These are phyloP conservation scores for Colletotrichum eleusines DNA, from an alignment of 2,329 filamentous ascomycete genomes.

Conservation along the genomic window DNA sequence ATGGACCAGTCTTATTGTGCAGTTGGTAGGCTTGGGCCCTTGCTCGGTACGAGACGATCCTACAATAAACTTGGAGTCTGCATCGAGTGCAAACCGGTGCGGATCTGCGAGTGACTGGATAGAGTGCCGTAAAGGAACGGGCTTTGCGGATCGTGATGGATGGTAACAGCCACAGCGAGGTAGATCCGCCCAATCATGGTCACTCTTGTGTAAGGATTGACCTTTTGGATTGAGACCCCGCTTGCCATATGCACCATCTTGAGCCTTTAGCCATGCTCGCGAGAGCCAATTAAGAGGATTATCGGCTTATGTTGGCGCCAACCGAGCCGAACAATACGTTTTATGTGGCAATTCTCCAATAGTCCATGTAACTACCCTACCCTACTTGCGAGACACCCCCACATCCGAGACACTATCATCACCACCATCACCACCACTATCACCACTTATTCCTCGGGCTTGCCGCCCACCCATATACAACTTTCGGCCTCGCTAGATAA, in stretches of 20 bases:
- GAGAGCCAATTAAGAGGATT: conserved; percentile 12
- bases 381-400: no score
- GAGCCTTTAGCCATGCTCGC: neutral
- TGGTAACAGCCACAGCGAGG: neutral
- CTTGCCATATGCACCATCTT: conserved; percentile 13
- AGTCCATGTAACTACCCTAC: no score
- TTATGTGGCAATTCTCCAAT: conserved; percentile 16
- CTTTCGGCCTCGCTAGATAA: no score
- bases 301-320: conserved; percentile 25
- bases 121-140: neutral
- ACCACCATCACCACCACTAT: no score
- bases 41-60: neutral
- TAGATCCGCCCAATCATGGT: conserved; percentile 14
- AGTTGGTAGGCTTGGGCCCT: neutral
- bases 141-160: neutral
- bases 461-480: no score
- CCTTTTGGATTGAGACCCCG: conserved; percentile 9
- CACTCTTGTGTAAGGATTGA: conserved; percentile 12
- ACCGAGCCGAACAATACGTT: conserved; percentile 8
- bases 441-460: no score
- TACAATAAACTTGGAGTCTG: conserved; percentile 7
- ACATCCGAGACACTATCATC: no score
- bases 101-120: conserved; percentile 10
- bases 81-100: neutral
- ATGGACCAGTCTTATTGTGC: conserved; percentile 5